Base-by-base conservation (phyloP, 2,329 filamentous ascomycete species). In the Triangularia verruculosa region DNA sequence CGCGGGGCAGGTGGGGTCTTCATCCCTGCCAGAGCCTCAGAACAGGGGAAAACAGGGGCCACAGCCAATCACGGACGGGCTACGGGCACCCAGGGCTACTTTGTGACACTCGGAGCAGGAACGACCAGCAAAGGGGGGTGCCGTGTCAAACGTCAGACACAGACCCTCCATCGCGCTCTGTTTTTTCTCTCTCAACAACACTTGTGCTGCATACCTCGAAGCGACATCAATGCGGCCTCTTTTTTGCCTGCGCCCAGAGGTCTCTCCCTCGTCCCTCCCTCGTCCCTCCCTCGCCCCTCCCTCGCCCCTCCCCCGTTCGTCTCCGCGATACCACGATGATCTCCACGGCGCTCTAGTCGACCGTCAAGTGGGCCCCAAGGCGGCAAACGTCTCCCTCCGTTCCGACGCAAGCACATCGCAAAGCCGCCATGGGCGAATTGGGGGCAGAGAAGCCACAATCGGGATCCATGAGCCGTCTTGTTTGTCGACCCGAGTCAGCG, bases 141-240 rank as follows among this genome's bases (percentile, higher is more conserved):
- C 69, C 64, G 73, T 74, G 72, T 78, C 76, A 78, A 78, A 79
- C 76, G 72, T 76, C 72, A 72, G 73, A 76, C 73, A 74, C 73
- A 72, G 72, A 74, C 71, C 66, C 65, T 70, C 12, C 11, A 24
- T 66, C 60, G 61, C 69, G 62, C 69, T 69, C 66, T 57, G 39
- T 17, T 47, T n/a, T 67, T 47, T n/a, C 66, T 64, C 64, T 64
- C 68, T 63, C 67, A 70, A 22, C 11, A 13, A 73, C n/a, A n/a
- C n/a, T n/a, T n/a, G n/a, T n/a, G n/a, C n/a, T n/a, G n/a, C n/a
- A n/a, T n/a, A n/a, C 70, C 64, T 67, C 64, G 63, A 67, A 65
- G 67, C 66, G 63, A 71, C 69, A 61, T 64, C 55, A 60, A 63
- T 60, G 62, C 59, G 61, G 39, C 39, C 39, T 20, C n/a, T 17